Conservation (phyloP, 495 filamentous ascomycete genomes). For the Penicillium egyptiacum region DNA sequence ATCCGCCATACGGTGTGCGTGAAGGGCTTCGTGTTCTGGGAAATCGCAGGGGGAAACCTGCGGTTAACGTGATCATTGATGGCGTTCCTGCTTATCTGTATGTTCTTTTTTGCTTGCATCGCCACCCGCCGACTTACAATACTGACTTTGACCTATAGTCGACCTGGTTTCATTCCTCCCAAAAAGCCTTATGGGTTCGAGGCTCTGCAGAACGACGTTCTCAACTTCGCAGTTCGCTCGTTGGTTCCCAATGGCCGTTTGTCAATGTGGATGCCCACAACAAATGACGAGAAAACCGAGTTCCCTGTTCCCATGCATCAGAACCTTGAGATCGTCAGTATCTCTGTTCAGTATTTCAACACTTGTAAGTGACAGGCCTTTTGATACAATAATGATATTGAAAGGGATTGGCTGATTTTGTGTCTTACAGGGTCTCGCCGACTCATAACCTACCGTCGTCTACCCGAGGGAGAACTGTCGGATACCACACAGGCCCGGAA, state of each 20-base stretch:
- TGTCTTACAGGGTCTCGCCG: slow-evolving; percentile 69
- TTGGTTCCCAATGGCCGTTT: slow-evolving; percentile 81
- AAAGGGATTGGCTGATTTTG: not conserved
- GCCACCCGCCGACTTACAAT: not conserved
- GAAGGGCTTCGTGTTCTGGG: slow-evolving; percentile 90
- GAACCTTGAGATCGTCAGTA: slow-evolving; percentile 68
- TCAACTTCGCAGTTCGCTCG: slow-evolving; percentile 74
- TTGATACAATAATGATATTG: not conserved
- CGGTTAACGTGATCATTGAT: slow-evolving; percentile 63
- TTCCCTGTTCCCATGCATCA: slow-evolving; percentile 76
- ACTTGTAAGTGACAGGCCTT: slow-evolving; percentile 60
- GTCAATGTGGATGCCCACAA: slow-evolving; percentile 96
- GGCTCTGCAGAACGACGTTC: slow-evolving; percentile 84
- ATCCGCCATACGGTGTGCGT: slow-evolving; percentile 96
- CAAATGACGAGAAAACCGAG: slow-evolving; percentile 73
- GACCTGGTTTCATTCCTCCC: slow-evolving; percentile 78
- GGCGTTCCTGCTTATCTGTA: slow-evolving; percentile 71
- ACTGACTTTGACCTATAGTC: slow-evolving; percentile 45
- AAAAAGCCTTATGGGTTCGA: slow-evolving; percentile 89
- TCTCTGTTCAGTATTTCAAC: slow-evolving; percentile 83
- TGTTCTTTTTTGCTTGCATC: slow-evolving; percentile 20
- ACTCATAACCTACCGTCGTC: slow-evolving; percentile 78
- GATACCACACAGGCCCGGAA: slow-evolving; percentile 36
- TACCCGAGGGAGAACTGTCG: slow-evolving; percentile 60
- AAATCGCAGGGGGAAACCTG: slow-evolving; percentile 61